Percentiles rank a stretch among this genome's conserved stretches.
These are phyloP conservation scores for Labyrinthula sp. DNA, from an alignment of 352 stramenopile genomes.

Conservation along the genomic window DNA sequence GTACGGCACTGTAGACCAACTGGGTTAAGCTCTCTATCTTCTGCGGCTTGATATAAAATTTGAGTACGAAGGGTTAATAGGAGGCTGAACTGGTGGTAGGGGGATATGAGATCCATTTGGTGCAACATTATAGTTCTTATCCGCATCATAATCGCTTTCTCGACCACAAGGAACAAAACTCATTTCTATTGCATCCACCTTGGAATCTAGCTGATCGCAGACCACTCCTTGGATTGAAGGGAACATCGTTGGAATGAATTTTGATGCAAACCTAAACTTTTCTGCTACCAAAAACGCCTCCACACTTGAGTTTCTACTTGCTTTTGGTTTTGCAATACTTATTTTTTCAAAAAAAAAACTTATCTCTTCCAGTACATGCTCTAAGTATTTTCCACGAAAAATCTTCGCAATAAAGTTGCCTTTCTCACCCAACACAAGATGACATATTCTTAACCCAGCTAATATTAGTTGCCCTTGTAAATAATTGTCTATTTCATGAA, in stretches of 20 bases:
- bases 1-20: conserved; percentile 34
- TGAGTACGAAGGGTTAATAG: conserved; percentile 28
- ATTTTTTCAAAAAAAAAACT: conserved; percentile 81
- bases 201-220: conserved; percentile 37
- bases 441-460: conserved; percentile 89
- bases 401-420: conserved; percentile 98
- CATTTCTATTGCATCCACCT: conserved; percentile 41
- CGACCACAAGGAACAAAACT: conserved; percentile 73
- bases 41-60: no score
- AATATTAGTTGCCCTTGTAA: conserved; percentile 83
- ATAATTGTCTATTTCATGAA: conserved; percentile 96
- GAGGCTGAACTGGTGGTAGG: conserved; percentile 18
- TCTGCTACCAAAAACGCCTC: conserved; percentile 88
- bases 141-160: conserved; percentile 62
- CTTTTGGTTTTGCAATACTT: conserved; percentile 82
- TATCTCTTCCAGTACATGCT: conserved; percentile 81
- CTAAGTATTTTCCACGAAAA: conserved; percentile 84
- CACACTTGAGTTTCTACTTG: conserved; percentile 76
- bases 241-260: conserved; percentile 55
- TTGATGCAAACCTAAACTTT: conserved; percentile 55
- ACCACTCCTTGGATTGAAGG: conserved; percentile 24
- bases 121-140: conserved; percentile 34
- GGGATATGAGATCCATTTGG: conserved; percentile 8
- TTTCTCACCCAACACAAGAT: conserved; percentile 64
- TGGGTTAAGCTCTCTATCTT: background rate